Evolutionary conservation across 305 asterid species (phyloP), one percentile per base, ranked within the genome.

Genomic region (Fraxinus angustifolia): DNA sequence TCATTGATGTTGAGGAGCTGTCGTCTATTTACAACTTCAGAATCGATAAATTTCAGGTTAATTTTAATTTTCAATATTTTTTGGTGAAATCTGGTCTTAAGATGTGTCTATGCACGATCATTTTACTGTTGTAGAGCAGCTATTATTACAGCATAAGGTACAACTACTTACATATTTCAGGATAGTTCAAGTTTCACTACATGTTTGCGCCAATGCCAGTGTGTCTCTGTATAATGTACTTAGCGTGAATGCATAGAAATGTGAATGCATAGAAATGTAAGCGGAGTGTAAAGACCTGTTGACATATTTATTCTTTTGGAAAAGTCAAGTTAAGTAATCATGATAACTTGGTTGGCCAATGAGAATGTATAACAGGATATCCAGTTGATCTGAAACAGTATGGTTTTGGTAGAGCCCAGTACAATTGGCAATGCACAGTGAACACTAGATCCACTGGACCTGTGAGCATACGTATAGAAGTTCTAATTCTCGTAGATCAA

Each of bases 11-110:
- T 30, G 93, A 94, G 80, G 98, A 96, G 84, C 92, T 96, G 77
- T 91, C 98, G 19, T 96, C 99, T 48, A 62, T 96, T 87, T 94
- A 93, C 87, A 58, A 85, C 83, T 96, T 96, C 89, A 87, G 98
- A 80, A 96, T 96, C 56, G 99, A 96, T 87, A 96, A 94, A 86
- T 96, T 96, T 83, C 99, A 96, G 99, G 99, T 93, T 45, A 34
- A 35, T 35, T 11, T 7, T 33, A 34, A 35, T 30, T 7, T 23
- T 75, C 8, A 17, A 33, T 34, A 19, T 45, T 28, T 68, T 33
- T 62, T 1, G 31, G 73, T 67, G n/a, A 28, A 67, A 8, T 67
- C 35, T 67, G 36, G 14, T 67, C 38, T 30, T 30, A 31, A 31
- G 40, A 68, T 0, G 40, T 28, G 68, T 56, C 79, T 53, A 68